phyloP scores from a whole-genome alignment of 176 grass and related monocot species.

The Typha latifolia region DNA sequence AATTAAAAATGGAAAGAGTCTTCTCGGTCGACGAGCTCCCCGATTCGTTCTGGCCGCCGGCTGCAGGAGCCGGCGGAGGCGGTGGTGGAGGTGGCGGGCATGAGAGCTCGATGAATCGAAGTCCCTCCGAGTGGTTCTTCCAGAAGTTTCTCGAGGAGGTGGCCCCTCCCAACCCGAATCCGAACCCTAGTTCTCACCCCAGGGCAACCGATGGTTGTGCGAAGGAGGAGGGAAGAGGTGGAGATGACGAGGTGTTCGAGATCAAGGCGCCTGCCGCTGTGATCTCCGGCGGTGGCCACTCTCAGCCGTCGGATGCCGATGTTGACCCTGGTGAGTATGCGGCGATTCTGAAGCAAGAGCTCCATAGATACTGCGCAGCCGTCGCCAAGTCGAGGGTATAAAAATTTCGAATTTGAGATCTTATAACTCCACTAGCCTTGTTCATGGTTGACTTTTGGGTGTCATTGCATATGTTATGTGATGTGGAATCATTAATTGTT shows the following conservation, averaged over 20 bases:
- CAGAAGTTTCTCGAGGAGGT: constrained; percentile 29
- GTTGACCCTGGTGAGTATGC: constrained; percentile 40
- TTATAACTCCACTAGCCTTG: neutral
- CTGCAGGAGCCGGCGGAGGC: constrained; percentile 1
- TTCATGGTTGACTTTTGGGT: neutral
- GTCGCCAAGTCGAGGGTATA: constrained; percentile 69
- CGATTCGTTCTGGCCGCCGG: constrained; percentile 21
- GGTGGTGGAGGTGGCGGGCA: neutral
- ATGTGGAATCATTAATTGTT: no score
- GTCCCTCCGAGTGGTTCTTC: constrained; percentile 32
- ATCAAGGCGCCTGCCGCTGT: constrained; percentile 17
- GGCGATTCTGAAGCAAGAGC: constrained; percentile 58
- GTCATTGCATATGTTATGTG: no score
- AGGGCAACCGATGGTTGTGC: neutral
- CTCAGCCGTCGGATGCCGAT: constrained; percentile 1
- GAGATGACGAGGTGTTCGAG: constrained; percentile 32
- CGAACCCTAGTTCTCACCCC: neutral
- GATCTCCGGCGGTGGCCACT: neutral
- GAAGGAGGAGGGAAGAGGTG: neutral
- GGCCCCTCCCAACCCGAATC: neutral
- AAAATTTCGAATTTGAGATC: neutral
- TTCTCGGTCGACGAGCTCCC: constrained; percentile 39
- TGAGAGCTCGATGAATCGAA: constrained; percentile 20
- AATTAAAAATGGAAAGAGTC: constrained; percentile 29
- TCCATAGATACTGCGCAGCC: constrained; percentile 71